These are phyloP conservation scores for Jaapia argillacea DNA, from an alignment of 768 basidiomycete species.

Conservation along the genomic window DNA sequence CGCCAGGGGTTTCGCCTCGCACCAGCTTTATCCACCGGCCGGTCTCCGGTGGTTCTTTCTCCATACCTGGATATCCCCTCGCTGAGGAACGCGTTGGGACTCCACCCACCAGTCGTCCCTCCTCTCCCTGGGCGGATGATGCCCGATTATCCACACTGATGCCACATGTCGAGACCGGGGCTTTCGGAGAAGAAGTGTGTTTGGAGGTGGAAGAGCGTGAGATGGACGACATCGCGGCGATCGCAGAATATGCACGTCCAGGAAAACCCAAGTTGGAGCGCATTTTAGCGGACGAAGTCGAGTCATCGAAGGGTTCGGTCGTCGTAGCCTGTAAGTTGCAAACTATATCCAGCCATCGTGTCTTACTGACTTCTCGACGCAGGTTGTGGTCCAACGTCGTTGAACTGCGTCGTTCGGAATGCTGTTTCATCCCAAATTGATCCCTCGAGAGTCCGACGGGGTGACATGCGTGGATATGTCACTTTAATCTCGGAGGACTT, in stretches of 20 bases:
- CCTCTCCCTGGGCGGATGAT: neutral
- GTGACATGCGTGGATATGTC: constrained; percentile 50
- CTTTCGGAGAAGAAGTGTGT: constrained; percentile 17
- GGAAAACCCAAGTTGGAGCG: constrained; percentile 58
- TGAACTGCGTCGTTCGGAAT: constrained; percentile 63
- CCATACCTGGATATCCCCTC: neutral
- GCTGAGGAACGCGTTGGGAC: too few species aligned
- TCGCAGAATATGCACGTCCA: constrained; percentile 53
- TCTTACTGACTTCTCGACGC: neutral
- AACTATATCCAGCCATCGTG: neutral
- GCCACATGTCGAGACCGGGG: constrained; percentile 8
- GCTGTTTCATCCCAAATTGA: constrained; percentile 51
- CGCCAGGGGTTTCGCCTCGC: neutral
- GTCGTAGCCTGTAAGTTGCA: constrained; percentile 60
- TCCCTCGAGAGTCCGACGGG: constrained; percentile 38
- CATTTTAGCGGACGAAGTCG: constrained; percentile 58
- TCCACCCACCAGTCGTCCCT: neutral
- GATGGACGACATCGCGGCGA: constrained; percentile 42
- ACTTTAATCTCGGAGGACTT: constrained; percentile 61
- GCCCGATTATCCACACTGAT: constrained; percentile 8
- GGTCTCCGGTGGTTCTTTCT: neutral
- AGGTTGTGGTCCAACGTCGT: constrained; percentile 68
- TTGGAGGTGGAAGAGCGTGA: constrained; percentile 50
- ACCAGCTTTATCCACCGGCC: neutral
- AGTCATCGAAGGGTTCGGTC: constrained; percentile 39